Conservation (phyloP, 805 yeast species). For the Yarrowia phangngaensis region DNA sequence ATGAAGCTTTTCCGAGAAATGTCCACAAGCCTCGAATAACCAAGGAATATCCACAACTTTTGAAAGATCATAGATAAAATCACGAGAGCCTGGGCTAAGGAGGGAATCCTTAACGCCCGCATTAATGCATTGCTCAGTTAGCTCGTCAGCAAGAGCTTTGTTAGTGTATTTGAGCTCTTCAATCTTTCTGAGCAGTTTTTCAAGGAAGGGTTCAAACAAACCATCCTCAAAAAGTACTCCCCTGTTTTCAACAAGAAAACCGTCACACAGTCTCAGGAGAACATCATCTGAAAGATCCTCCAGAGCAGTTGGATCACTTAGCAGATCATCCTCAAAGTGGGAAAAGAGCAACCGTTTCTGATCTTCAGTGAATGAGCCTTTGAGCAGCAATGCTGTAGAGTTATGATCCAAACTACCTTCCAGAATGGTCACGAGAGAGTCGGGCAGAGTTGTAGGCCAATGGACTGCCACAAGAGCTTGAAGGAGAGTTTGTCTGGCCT, state of each 20-base stretch:
- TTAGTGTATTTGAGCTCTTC: slow-evolving; percentile 16
- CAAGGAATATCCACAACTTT: slow-evolving; percentile 6
- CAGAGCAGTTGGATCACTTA: slow-evolving; percentile 2
- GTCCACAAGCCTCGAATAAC: slow-evolving; percentile 9
- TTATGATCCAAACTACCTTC: slow-evolving; percentile 9
- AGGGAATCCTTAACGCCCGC: slow-evolving; percentile 15
- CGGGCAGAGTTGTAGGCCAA: slow-evolving; percentile 20
- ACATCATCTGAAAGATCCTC: slow-evolving; percentile 19
- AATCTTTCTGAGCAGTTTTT: slow-evolving; percentile 1
- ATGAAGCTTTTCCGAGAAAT: slow-evolving; percentile 6
- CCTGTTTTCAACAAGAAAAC: slow-evolving; percentile 13
- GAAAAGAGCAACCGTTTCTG: slow-evolving; percentile 11
- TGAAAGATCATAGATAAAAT: slow-evolving; percentile 11
- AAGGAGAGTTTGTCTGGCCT: slow-evolving; percentile 12
- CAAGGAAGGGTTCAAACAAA: slow-evolving; percentile 18
- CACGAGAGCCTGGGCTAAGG: slow-evolving; percentile 7
- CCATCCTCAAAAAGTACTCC: slow-evolving; percentile 13
- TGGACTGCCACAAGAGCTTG: slow-evolving; percentile 16
- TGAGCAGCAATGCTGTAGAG: slow-evolving; percentile 4
- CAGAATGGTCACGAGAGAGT: slow-evolving; percentile 7
- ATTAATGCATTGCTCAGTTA: slow-evolving; percentile 11
- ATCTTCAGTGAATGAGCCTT: slow-evolving; percentile 11
- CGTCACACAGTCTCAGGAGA: slow-evolving; percentile 15
- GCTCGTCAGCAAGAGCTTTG: slow-evolving; percentile 2
- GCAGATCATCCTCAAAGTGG: slow-evolving; percentile 13